Base-by-base conservation (phyloP, 2,329 filamentous ascomycete species). In the Aureobasidium vineae region DNA sequence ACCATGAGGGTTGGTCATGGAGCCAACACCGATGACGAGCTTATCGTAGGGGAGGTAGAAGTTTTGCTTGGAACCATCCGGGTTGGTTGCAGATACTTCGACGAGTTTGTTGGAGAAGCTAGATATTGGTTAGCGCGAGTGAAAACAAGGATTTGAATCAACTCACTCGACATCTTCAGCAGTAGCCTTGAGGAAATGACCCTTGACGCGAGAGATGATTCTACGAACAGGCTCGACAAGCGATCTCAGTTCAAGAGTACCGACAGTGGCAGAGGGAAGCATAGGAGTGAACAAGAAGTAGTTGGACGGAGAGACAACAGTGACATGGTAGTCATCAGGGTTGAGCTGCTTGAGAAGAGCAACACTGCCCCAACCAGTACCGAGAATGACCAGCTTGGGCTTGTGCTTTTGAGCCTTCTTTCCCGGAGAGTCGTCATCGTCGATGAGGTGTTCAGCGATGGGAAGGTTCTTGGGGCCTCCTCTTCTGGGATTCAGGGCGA, bases 1-100 rank as follows among this genome's bases (percentile, higher is more conserved):
- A 53, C 96, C 96, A 74, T 99, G 95, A 1, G 93, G 89, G 75
- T 99, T 99, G 16, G 93, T 96, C 21, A 90, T 88, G 23, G 93
- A 97, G 40, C 94, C 94, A 67, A 98, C 93, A 31, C 89, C 93
- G 72, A 99, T 84, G 33, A 99, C 90, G 54, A 99, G 84, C 80
- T 99, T 99, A 77, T 99, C 96, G 75, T 99, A 99, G 0, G 95
- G 95, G 1, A 99, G 84, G 75, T 99, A 99, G 79, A 98, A 99
- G 47, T 87, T 83, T 66, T 87, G 83, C 72, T 90, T 87, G n/a
- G 90, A 82, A 5, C 95, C 95, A 67, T 83, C 78, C 3, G 85
- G 78, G 70, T 92, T 90, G 2, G 83, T 75, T 71, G 96, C 90
- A 0, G 90, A 88, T 1, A 97, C 85, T 76, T 99, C 95, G 7